These are phyloP conservation scores for Conticribra guillardii DNA, from an alignment of 108 stramenopile species.

Conservation along the genomic window DNA sequence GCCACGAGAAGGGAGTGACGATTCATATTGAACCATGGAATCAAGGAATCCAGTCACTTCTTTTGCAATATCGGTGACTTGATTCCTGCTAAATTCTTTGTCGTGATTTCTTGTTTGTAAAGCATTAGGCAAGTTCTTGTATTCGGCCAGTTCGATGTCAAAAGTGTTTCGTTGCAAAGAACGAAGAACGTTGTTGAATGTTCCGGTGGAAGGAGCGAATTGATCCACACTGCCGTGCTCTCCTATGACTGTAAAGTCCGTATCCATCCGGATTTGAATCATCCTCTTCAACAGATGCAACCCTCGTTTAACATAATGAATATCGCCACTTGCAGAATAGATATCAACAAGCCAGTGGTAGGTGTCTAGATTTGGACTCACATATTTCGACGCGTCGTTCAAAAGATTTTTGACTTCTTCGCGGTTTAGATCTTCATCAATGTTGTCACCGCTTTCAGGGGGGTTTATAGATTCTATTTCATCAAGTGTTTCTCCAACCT, in stretches of 20 bases:
- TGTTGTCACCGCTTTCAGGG: not conserved
- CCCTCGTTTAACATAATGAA: conserved; percentile 18
- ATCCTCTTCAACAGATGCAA: conserved; percentile 29
- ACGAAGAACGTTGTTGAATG: conserved; percentile 42
- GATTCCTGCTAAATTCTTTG: not conserved
- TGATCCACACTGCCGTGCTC: conserved; percentile 5
- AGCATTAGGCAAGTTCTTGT: not conserved
- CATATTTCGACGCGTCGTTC: conserved; percentile 18
- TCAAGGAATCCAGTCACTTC: conserved; percentile 28
- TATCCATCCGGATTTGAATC: conserved; percentile 18
- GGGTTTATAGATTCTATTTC: no score
- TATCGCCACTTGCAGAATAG: conserved; percentile 30
- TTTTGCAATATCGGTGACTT: conserved; percentile 15
- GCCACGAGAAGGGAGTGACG: conserved; percentile 29
- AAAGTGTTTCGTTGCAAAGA: conserved; percentile 24
- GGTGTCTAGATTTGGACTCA: conserved; percentile 34
- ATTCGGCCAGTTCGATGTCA: not conserved
- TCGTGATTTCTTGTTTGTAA: not conserved
- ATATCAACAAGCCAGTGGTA: conserved; percentile 49
- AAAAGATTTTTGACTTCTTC: no score
- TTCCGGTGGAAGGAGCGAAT: conserved; percentile 38
- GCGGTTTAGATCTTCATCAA: not conserved
- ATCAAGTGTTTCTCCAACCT: not conserved
- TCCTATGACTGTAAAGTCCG: not conserved
- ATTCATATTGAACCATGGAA: conserved; percentile 43